Evolutionary conservation across 768 basidiomycete species (phyloP).

Genomic region (Lactarius trivialis): DNA sequence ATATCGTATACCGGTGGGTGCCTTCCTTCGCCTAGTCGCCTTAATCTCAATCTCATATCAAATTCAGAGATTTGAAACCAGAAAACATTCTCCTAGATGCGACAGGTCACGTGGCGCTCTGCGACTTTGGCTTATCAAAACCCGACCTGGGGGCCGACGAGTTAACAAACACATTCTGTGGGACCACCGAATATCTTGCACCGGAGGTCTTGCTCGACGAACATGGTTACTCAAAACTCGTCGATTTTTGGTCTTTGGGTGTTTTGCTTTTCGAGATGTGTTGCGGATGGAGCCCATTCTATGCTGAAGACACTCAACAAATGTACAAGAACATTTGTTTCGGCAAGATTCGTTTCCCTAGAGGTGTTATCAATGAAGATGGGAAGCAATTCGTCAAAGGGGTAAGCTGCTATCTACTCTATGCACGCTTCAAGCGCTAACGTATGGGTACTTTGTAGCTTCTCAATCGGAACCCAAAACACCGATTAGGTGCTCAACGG

Average conservation of each 20-base stretch:
- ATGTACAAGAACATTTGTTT: conserved; percentile 99
- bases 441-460: conserved; percentile 45
- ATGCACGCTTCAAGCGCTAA: not conserved
- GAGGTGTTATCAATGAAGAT: conserved; percentile 93
- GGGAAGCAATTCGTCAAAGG: conserved; percentile 99
- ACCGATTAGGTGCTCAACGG: conserved; percentile 84
- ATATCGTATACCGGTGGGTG: conserved; percentile 86
- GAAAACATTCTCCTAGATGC: conserved; percentile 98
- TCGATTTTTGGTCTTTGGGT: conserved; percentile 97
- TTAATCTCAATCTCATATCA: not conserved
- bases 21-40: conserved; percentile 25
- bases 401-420: conserved; percentile 44
- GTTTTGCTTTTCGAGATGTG: conserved; percentile 99
- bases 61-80: conserved; percentile 82
- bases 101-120: conserved; percentile 95
- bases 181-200: conserved; percentile 97
- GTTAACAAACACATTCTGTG: conserved; percentile 98
- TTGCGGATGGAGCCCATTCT: conserved; percentile 99
- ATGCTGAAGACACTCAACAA: conserved; percentile 97
- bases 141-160: conserved; percentile 90
- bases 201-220: conserved; percentile 98
- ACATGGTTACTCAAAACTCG: conserved; percentile 95
- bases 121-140: conserved; percentile 97
- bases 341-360: conserved; percentile 97
- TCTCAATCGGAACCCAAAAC: conserved; percentile 96